Percentiles rank a stretch among this genome's conserved stretches.
phyloP scores from a whole-genome alignment of 352 stramenopile species.

The Phytophthora litchii region DNA sequence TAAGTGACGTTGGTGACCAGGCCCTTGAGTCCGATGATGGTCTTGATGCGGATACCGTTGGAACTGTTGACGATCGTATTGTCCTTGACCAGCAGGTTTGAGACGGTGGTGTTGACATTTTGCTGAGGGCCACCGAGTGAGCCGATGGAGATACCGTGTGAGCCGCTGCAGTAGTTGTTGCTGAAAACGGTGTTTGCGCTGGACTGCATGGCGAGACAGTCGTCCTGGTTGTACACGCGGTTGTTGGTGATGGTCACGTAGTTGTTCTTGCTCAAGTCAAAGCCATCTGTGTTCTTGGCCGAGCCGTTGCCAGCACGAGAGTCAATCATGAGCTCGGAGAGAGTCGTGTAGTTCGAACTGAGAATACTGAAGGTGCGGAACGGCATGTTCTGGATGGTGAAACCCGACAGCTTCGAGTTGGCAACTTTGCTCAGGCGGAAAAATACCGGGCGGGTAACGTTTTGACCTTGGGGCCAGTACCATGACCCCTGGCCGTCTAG shows the following conservation, averaged over 20 bases:
- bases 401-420: too few species aligned
- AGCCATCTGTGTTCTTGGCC: constrained; percentile 11
- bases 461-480: constrained; percentile 40
- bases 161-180: constrained; percentile 22
- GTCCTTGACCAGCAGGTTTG: constrained; percentile 23
- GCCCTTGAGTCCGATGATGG: constrained; percentile 25
- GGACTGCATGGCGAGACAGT: constrained; percentile 11
- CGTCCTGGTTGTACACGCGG: constrained; percentile 10
- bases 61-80: constrained; percentile 42
- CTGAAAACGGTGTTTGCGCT: constrained; percentile 16
- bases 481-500: constrained; percentile 39
- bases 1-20: constrained; percentile 12
- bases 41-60: constrained; percentile 38
- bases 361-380: too few species aligned
- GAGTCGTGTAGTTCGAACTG: too few species aligned
- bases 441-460: constrained; percentile 1
- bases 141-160: constrained; percentile 40
- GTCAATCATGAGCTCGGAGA: too few species aligned
- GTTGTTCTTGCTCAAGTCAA: constrained; percentile 8
- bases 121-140: constrained; percentile 29
- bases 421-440: too few species aligned
- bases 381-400: too few species aligned
- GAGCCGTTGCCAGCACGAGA: background rate
- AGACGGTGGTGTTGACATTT: constrained; percentile 28
- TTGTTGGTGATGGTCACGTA: constrained; percentile 9